These are phyloP conservation scores for Rosellinia necatrix DNA, from an alignment of 2,329 filamentous ascomycete genomes.

Conservation along the genomic window DNA sequence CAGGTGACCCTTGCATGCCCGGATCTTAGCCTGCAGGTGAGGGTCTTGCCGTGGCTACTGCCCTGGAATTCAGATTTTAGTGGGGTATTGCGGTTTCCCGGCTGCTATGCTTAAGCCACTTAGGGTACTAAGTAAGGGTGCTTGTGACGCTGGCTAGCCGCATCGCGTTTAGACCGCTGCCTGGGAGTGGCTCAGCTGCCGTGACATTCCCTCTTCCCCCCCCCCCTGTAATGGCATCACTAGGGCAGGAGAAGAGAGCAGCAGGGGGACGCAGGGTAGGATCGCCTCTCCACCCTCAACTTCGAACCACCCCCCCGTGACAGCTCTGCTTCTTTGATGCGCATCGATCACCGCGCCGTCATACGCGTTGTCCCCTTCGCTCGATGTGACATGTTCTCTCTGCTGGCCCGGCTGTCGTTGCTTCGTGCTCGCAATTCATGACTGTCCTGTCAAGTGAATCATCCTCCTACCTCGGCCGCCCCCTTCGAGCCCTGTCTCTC, in stretches of 20 bases:
- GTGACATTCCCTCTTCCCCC: background rate
- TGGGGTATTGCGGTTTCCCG: background rate
- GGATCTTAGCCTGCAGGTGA: background rate
- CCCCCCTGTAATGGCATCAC: slow-evolving; percentile 2
- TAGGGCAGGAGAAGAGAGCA: slow-evolving; percentile 13
- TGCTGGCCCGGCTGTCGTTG: slow-evolving; percentile 14
- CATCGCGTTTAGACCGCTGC: slow-evolving; percentile 28
- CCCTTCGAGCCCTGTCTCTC: slow-evolving; percentile 22
- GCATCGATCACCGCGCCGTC: slow-evolving; percentile 11
- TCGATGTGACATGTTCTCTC: slow-evolving; percentile 36
- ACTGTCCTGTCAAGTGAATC: slow-evolving; percentile 28
- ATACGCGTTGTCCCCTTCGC: slow-evolving; percentile 24
- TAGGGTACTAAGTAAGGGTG: background rate
- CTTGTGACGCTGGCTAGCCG: slow-evolving; percentile 29
- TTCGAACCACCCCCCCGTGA: slow-evolving; percentile 30
- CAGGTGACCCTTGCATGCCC: background rate
- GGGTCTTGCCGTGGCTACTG: background rate
- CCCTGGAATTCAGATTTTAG: slow-evolving; percentile 4
- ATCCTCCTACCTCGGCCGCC: too few species aligned
- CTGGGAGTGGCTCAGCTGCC: slow-evolving; percentile 32
- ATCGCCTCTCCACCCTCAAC: slow-evolving; percentile 18
- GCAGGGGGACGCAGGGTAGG: slow-evolving; percentile 20
- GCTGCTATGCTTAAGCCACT: too few species aligned
- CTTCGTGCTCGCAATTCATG: slow-evolving; percentile 28
- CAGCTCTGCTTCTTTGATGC: slow-evolving; percentile 26